Conservation (phyloP, 179 eudicot species). For the Silene coronaria region DNA sequence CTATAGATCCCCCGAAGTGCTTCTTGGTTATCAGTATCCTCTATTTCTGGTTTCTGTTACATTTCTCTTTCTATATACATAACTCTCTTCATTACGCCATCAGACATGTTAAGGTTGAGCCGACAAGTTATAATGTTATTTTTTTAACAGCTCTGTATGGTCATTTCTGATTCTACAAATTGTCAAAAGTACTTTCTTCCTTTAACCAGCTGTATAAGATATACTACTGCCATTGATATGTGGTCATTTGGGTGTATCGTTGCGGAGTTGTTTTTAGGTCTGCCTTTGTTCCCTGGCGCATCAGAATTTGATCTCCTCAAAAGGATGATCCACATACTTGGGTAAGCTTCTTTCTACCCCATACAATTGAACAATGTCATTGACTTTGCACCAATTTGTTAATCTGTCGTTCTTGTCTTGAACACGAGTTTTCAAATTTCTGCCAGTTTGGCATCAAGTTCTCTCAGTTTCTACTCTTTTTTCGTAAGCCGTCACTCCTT, state of each 20-base stretch:
- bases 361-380: neutral
- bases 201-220: constrained; percentile 45
- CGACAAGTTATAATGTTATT: neutral
- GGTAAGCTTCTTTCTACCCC: constrained; percentile 46
- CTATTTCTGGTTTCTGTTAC: constrained; percentile 7
- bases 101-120: constrained; percentile 9
- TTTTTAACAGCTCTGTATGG: neutral
- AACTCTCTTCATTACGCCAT: neutral
- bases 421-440: neutral
- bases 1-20: constrained; percentile 98
- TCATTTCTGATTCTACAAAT: constrained; percentile 7
- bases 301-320: constrained; percentile 91
- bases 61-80: neutral
- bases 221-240: constrained; percentile 95
- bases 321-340: constrained; percentile 89
- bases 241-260: constrained; percentile 99
- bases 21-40: constrained; percentile 99
- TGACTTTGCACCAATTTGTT: neutral
- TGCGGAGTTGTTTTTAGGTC: constrained; percentile 89
- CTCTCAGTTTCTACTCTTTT: too few species aligned
- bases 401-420: neutral
- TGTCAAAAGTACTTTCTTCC: constrained; percentile 8
- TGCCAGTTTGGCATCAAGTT: too few species aligned
- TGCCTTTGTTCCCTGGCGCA: constrained; percentile 91
- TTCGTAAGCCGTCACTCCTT: too few species aligned